Conservation (phyloP, 352 stramenopile species). For the Thalassiosira mediterranea region DNA sequence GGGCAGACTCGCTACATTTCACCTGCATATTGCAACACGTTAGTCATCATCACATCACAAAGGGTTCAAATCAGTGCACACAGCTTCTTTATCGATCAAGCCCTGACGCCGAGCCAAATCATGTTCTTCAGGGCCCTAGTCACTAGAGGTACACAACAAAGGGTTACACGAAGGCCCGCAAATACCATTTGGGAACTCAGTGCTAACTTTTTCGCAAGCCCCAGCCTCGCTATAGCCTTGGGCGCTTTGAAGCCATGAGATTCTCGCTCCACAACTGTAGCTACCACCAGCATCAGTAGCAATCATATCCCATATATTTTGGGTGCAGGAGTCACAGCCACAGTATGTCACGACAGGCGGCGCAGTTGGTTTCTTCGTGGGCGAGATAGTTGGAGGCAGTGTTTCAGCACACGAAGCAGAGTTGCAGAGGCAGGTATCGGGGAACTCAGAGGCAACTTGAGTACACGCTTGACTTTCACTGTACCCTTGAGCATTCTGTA, state of each 20-base stretch:
- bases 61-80: too few species aligned
- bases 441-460: neutral
- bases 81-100: too few species aligned
- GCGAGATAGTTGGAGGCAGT: neutral
- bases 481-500: neutral
- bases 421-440: neutral
- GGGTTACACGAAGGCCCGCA: too few species aligned
- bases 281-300: constrained; percentile 18
- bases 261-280: constrained; percentile 27
- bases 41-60: too few species aligned
- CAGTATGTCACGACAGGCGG: constrained; percentile 9
- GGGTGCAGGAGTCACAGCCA: constrained; percentile 27
- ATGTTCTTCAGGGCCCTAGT: too few species aligned
- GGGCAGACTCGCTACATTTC: too few species aligned
- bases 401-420: neutral
- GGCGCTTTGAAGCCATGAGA: constrained; percentile 17
- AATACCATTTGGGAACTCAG: neutral
- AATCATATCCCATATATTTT: constrained; percentile 29
- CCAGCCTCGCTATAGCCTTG: constrained; percentile 4
- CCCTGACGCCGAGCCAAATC: too few species aligned
- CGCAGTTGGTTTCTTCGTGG: constrained; percentile 1
- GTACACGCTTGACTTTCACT: neutral
- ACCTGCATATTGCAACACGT: too few species aligned
- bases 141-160: too few species aligned
- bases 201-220: constrained; percentile 13